Percentiles rank a stretch among this genome's conserved stretches.
Evolutionary conservation across 2,329 filamentous ascomycete species (phyloP).

Genomic region (Periconia sp.): DNA sequence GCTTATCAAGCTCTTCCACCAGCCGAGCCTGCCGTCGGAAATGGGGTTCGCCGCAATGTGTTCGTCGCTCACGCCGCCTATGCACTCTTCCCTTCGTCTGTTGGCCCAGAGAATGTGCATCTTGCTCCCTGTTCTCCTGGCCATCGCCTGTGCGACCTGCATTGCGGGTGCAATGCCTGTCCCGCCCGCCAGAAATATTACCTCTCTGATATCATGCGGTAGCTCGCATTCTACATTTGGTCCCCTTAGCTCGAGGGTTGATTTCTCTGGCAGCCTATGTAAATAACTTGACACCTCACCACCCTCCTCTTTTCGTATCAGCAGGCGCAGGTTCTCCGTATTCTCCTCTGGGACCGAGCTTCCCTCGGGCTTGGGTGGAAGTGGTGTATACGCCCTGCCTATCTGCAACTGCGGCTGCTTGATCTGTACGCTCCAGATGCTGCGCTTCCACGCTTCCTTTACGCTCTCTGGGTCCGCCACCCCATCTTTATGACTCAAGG

Average conservation of each 20-base stretch:
- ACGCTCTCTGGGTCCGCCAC: constrained; percentile 35
- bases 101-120: constrained; percentile 87
- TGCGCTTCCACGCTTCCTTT: constrained; percentile 59
- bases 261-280: constrained; percentile 65
- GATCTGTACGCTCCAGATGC: constrained; percentile 87
- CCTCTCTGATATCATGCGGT: constrained; percentile 58
- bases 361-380: constrained; percentile 65
- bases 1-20: constrained; percentile 37
- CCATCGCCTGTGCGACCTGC: constrained; percentile 73
- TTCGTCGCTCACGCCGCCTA: constrained; percentile 63
- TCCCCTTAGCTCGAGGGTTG: constrained; percentile 76
- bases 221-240: constrained; percentile 74
- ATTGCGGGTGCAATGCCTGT: constrained; percentile 91
- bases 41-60: constrained; percentile 4
- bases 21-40: constrained; percentile 20
- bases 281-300: constrained; percentile 90
- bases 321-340: constrained; percentile 65
- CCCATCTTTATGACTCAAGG: constrained; percentile 56
- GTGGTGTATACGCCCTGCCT: constrained; percentile 85
- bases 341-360: constrained; percentile 29
- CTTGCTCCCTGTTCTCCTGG: constrained; percentile 50
- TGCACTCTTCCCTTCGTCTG: constrained; percentile 68
- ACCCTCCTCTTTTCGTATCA: constrained; percentile 77
- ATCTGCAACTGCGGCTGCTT: constrained; percentile 96
- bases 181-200: constrained; percentile 89